Evolutionary conservation across 768 basidiomycete genomes (phyloP).

Genomic region (Mycena belliarum): DNA sequence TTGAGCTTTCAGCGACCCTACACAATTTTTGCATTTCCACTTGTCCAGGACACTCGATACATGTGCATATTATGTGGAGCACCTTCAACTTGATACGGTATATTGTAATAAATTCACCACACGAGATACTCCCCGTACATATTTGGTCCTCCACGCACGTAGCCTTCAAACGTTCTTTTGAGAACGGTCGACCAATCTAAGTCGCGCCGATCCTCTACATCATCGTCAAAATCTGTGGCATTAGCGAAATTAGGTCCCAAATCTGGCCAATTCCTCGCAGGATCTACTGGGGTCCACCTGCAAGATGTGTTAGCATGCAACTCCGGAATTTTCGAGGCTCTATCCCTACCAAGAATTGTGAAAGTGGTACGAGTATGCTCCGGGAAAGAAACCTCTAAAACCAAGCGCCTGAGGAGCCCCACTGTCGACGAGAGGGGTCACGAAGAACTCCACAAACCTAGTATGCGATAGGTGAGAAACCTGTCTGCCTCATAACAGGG

Average conservation of each 20-base stretch:
- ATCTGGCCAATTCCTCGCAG: constrained; percentile 92
- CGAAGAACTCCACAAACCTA: constrained; percentile 89
- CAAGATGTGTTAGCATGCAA: background rate
- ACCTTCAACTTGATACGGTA: too few relatives aligned
- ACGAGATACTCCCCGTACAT: constrained; percentile 87
- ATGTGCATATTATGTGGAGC: too few relatives aligned
- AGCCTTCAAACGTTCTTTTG: constrained; percentile 94
- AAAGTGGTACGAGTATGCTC: constrained; percentile 95
- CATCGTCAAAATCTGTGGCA: constrained; percentile 37
- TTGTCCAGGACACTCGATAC: background rate
- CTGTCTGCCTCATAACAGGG: background rate
- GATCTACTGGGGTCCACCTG: constrained; percentile 97
- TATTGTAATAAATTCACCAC: constrained; percentile 36
- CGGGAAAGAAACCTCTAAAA: constrained; percentile 93
- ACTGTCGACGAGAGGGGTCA: constrained; percentile 68
- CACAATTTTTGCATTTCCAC: background rate
- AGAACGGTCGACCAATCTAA: constrained; percentile 91
- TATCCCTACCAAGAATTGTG: constrained; percentile 80
- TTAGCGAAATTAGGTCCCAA: constrained; percentile 54
- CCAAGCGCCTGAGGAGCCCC: constrained; percentile 87
- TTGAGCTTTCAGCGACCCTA: background rate
- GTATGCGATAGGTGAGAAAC: constrained; percentile 6
- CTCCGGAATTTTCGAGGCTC: background rate
- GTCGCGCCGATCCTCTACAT: constrained; percentile 59
- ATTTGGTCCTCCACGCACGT: constrained; percentile 91